Conservation (phyloP, 805 yeast species). For the Candida maris region DNA sequence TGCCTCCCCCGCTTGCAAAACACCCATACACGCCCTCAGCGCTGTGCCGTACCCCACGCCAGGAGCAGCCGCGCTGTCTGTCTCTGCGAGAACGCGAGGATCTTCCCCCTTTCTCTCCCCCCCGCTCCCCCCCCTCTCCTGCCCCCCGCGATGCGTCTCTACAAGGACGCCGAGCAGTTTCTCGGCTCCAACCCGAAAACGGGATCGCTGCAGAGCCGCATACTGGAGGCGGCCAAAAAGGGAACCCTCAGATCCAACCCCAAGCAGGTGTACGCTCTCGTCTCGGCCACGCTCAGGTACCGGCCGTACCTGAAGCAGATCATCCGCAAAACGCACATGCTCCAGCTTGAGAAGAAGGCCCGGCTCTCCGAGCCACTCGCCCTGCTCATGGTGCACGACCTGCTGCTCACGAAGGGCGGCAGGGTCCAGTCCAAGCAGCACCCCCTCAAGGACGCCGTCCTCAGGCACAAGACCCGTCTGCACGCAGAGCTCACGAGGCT, state of each 20-base stretch:
- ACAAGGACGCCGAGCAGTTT: conserved; percentile 42
- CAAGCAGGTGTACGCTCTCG: conserved; percentile 81
- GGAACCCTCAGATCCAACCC: conserved; percentile 61
- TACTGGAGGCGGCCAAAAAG: conserved; percentile 46
- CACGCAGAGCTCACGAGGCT: conserved; percentile 78
- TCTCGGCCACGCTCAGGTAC: conserved; percentile 71
- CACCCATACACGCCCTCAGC: too few relatives aligned
- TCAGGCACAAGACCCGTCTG: conserved; percentile 75
- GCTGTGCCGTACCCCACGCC: too few relatives aligned
- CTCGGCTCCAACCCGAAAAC: conserved; percentile 36
- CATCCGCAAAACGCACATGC: conserved; percentile 64
- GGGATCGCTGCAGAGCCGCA: conserved; percentile 53
- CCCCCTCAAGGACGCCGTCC: conserved; percentile 75
- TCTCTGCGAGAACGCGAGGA: too few relatives aligned
- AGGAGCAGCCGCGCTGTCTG: too few relatives aligned
- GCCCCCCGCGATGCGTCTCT: conserved; percentile 36
- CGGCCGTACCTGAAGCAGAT: conserved; percentile 60
- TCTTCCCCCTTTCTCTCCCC: too few relatives aligned
- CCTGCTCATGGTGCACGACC: conserved; percentile 73
- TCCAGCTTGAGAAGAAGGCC: conserved; percentile 44
- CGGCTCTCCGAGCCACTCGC: conserved; percentile 53
- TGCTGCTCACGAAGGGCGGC: conserved; percentile 69
- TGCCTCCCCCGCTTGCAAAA: too few relatives aligned
- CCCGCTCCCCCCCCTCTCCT: too few relatives aligned
- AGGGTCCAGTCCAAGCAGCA: conserved; percentile 87